Percentiles rank a stretch among this genome's conserved stretches.
These are phyloP conservation scores for Eucalyptus shirleyi DNA, from an alignment of 345 rosid genomes.

Conservation along the genomic window DNA sequence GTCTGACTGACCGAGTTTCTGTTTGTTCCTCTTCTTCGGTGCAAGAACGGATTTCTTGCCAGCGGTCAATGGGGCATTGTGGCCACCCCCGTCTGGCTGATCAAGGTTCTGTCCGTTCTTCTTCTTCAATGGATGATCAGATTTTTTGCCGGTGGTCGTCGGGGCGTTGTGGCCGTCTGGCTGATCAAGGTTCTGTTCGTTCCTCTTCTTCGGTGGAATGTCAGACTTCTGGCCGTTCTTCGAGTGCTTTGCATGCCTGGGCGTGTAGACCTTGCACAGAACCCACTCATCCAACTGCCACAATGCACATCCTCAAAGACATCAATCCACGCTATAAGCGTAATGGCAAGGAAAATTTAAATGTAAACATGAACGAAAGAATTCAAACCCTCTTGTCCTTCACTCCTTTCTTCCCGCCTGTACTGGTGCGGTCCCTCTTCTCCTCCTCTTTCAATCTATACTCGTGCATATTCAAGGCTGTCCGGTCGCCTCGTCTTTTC, in stretches of 20 bases:
- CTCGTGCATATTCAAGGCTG: background rate
- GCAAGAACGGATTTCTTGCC: no score
- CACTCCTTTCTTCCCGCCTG: background rate
- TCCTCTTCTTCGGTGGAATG: background rate
- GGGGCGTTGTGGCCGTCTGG: background rate
- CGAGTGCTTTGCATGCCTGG: background rate
- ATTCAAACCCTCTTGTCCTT: background rate
- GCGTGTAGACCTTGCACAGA: background rate
- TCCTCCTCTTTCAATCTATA: background rate
- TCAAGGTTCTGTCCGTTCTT: no score
- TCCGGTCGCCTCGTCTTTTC: background rate
- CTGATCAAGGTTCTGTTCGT: background rate
- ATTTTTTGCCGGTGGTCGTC: background rate
- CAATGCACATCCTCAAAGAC: background rate
- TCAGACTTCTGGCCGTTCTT: background rate
- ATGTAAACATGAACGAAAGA: background rate
- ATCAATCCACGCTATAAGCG: background rate
- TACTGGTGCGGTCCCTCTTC: background rate
- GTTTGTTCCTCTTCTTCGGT: no score
- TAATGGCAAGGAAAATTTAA: background rate
- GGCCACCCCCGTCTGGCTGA: no score
- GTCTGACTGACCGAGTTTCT: no score
- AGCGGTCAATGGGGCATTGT: no score
- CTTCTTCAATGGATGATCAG: no score
- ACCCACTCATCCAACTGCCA: background rate